Conservation (phyloP, 345 rosid genomes). For the Bruguiera gymnorhiza region DNA sequence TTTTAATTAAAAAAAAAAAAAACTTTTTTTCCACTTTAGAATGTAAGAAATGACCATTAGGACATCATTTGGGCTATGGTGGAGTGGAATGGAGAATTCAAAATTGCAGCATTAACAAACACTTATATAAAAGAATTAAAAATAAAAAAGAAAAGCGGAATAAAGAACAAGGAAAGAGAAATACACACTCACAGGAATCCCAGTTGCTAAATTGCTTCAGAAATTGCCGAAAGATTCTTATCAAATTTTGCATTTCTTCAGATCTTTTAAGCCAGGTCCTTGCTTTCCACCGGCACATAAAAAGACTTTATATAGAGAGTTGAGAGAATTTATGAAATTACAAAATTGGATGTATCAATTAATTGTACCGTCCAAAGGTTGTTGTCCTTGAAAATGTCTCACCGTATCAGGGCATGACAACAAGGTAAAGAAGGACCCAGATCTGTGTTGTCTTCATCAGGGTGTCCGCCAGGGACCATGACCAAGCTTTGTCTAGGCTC, state of each 20-base stretch:
- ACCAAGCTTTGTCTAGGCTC: constrained; percentile 46
- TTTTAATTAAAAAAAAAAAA: too few relatives aligned
- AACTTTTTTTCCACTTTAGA: too few relatives aligned
- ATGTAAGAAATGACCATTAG: too few relatives aligned
- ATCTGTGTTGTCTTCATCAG: constrained; percentile 26
- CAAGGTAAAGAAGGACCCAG: constrained; percentile 22
- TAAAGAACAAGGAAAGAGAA: constrained; percentile 1
- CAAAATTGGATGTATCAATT: constrained; percentile 4
- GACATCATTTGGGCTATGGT: too few relatives aligned
- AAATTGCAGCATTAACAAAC: not conserved
- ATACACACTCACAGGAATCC: constrained; percentile 6
- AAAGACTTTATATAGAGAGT: not conserved
- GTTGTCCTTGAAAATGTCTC: constrained; percentile 17
- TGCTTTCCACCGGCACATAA: not conserved
- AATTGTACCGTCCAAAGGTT: constrained; percentile 1
- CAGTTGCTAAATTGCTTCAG: constrained; percentile 6
- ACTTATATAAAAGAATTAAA: not conserved
- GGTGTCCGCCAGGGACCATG: constrained; percentile 37
- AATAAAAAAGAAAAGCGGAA: not conserved
- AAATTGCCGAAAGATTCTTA: constrained; percentile 1
- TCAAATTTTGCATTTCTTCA: not conserved
- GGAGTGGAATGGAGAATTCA: not conserved
- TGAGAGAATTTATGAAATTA: not conserved
- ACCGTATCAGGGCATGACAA: constrained; percentile 27
- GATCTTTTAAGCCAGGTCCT: not conserved